These are phyloP conservation scores for Pythium guiyangense DNA, from an alignment of 352 stramenopile species.

Conservation along the genomic window DNA sequence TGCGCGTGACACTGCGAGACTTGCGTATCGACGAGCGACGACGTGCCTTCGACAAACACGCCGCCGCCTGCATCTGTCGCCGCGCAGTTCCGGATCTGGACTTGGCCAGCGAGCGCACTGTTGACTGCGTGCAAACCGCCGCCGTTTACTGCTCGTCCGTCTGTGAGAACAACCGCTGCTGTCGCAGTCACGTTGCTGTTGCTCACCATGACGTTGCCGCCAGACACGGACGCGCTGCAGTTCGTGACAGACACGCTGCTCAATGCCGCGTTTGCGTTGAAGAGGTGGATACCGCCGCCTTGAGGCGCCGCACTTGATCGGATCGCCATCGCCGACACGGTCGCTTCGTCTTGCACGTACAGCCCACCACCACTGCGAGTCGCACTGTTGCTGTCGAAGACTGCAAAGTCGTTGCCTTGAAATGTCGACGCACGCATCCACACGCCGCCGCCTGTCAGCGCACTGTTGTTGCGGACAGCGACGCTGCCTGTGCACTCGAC, in stretches of 20 bases:
- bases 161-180: not conserved
- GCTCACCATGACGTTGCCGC: conserved; percentile 12
- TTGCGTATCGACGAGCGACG: conserved; percentile 7
- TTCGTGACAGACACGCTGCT: not conserved
- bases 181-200: conserved; percentile 2
- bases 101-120: conserved; percentile 4
- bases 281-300: conserved; percentile 16
- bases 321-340: not conserved
- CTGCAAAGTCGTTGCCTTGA: conserved; percentile 2
- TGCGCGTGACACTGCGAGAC: not conserved
- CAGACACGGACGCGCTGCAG: conserved; percentile 4
- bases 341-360: not conserved
- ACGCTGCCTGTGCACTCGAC: conserved; percentile 4
- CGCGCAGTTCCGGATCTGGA: not conserved
- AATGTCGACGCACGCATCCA: conserved; percentile 8
- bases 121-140: conserved; percentile 13
- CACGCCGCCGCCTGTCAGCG: conserved; percentile 6
- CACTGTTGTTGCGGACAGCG: conserved; percentile 6
- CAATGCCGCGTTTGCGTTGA: conserved; percentile 4
- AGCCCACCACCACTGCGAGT: conserved; percentile 10
- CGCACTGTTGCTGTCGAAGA: conserved; percentile 5
- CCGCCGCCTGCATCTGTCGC: conserved; percentile 27
- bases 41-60: conserved; percentile 14
- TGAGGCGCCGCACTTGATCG: not conserved
- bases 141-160: conserved; percentile 6